Base-by-base conservation (phyloP, 2,329 filamentous ascomycete genomes). In the Didymosphaeria variabile region DNA sequence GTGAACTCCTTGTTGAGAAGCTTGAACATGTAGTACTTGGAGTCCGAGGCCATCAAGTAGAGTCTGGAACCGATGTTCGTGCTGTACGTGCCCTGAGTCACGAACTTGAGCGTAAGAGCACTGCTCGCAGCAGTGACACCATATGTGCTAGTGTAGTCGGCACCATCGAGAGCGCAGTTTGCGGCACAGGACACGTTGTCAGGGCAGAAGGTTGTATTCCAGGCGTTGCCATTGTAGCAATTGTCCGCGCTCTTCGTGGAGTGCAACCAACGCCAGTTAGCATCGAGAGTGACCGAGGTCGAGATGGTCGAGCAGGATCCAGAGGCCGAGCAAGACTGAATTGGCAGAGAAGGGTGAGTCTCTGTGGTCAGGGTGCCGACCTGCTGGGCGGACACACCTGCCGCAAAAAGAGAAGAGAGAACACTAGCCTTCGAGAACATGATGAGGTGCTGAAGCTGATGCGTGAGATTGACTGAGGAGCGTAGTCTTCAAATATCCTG, bases 61-160 rank as follows among this genome's bases (percentile, higher is more conserved):
- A 70, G 56, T 29, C 74, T 67, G n/a, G 69, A 71, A 12, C 73
- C 73, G 42, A 75, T 63, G 59, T 76, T 75, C 54, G 58, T 70
- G 38, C 49, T 71, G 68, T 79, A 79, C 21, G 66, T 59, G 64
- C 79, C 76, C 57, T 82, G 74, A 57, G 84, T 86, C 57, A 86
- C 83, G 63, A 87, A 86, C 71, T 82, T 82, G 65, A 87, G 79
- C 65, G 76, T 83, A 62, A 87, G 77, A 60, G 79, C 74, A 66
- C 77, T 79, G 61, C 82, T 83, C 64, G 76, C 81, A 54, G 85
- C 78, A 38, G 80, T 82, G 59, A 85, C 80, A 59, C 85, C 72
- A 51, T 76, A 76, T 17, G 72, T 73, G 7, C 57, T 60, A 15
- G 61, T 26, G 58, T 77, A 77, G 55, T 76, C 71, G 36, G 72